Evolutionary conservation across 805 yeast genomes (phyloP).

Genomic region (Candida quercuum): DNA sequence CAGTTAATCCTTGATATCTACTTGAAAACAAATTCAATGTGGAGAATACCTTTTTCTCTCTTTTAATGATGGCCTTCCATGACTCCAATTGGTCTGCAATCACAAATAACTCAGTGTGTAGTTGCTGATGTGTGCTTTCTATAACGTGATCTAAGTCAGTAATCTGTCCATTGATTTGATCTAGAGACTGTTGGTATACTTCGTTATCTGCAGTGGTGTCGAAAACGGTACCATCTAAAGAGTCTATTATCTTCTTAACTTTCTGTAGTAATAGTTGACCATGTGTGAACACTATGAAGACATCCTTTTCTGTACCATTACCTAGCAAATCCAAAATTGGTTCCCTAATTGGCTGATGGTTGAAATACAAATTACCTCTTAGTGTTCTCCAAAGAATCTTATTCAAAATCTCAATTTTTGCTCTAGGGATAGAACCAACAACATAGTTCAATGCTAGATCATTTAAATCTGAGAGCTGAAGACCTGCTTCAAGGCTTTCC

Average conservation of each 20-base stretch:
- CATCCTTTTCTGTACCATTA: conserved; percentile 61
- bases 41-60: conserved; percentile 80
- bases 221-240: conserved; percentile 78
- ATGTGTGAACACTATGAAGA: conserved; percentile 88
- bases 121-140: conserved; percentile 59
- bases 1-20: conserved; percentile 78
- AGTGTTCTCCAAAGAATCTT: conserved; percentile 87
- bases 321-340: conserved; percentile 59
- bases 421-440: conserved; percentile 78
- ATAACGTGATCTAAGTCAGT: conserved; percentile 54
- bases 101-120: conserved; percentile 72
- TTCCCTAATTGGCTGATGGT: conserved; percentile 66
- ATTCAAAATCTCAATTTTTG: conserved; percentile 64
- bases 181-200: conserved; percentile 28
- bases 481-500: conserved; percentile 32
- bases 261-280: conserved; percentile 71
- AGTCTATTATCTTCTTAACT: conserved; percentile 79
- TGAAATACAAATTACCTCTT: conserved; percentile 85
- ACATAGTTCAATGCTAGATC: conserved; percentile 24
- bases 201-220: conserved; percentile 40
- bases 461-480: conserved; percentile 19
- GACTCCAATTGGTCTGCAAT: conserved; percentile 67
- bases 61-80: conserved; percentile 65
- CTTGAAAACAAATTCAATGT: conserved; percentile 80
- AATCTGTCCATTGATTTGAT: conserved; percentile 16